phyloP scores from a whole-genome alignment of 768 basidiomycete genomes.

The Leccinum subtestaceum region DNA sequence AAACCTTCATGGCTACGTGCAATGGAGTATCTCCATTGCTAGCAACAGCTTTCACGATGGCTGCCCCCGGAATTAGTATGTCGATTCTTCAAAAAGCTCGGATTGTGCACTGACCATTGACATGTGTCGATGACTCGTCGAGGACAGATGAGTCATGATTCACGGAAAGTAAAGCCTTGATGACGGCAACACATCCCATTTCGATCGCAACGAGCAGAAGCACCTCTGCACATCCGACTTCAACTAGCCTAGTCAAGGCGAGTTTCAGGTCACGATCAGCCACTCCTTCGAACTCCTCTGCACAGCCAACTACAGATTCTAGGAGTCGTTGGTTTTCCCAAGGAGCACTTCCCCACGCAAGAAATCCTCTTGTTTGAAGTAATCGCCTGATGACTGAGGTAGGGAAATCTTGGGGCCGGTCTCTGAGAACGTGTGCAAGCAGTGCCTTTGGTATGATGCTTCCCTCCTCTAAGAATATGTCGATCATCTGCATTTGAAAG shows the following conservation, averaged over 20 bases:
- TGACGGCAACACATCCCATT: conserved; percentile 1
- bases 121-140: not conserved
- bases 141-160: not conserved
- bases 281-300: not conserved
- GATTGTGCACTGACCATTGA: not conserved
- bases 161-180: not conserved
- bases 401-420: not conserved
- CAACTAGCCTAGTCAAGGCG: not conserved
- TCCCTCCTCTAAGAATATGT: not conserved
- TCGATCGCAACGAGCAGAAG: conserved; percentile 8
- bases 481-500: not conserved
- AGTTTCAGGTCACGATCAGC: not conserved
- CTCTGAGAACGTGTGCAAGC: not conserved
- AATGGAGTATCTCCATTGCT: not conserved
- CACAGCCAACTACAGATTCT: not conserved
- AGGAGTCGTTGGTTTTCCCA: not conserved
- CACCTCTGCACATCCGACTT: not conserved
- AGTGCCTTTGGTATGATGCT: not conserved
- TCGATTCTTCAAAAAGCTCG: not conserved
- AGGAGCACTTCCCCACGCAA: not conserved
- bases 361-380: not conserved
- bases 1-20: not conserved
- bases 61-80: too few relatives aligned
- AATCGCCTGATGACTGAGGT: not conserved
- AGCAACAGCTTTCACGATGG: too few relatives aligned